Conservation (phyloP, 1,139 yeast genomes). For the Waltiozyma sp. region DNA sequence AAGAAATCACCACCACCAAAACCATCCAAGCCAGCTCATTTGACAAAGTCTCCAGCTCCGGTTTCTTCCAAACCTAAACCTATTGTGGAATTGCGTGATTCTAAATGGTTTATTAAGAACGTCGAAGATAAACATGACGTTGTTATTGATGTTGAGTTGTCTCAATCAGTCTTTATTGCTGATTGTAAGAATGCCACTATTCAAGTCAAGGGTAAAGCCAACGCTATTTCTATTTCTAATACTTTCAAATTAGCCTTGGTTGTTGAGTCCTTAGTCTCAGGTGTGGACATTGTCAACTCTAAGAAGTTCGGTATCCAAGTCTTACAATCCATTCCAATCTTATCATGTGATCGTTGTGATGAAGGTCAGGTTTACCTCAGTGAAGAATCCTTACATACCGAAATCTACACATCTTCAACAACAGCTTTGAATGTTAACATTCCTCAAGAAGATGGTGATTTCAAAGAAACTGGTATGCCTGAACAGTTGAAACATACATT, state of each 20-base stretch:
- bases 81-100: conserved; percentile 68
- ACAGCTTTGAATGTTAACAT: conserved; percentile 78
- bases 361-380: conserved; percentile 76
- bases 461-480: conserved; percentile 70
- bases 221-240: conserved; percentile 73
- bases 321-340: conserved; percentile 67
- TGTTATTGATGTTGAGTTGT: conserved; percentile 67
- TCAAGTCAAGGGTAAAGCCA: conserved; percentile 84
- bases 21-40: conserved; percentile 67
- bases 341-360: conserved; percentile 81
- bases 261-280: conserved; percentile 76
- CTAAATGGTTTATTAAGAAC: conserved; percentile 84
- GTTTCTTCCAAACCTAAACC: conserved; percentile 43
- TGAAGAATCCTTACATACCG: conserved; percentile 55
- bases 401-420: conserved; percentile 72
- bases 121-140: conserved; percentile 49
- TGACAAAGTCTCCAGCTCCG: conserved; percentile 32
- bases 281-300: conserved; percentile 80
- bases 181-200: conserved; percentile 64
- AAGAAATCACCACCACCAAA: conserved; percentile 34
- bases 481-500: conserved; percentile 73
- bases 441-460: conserved; percentile 56
- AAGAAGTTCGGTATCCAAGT: conserved; percentile 77
- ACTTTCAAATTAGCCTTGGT: conserved; percentile 67
- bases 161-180: conserved; percentile 84